Evolutionary conservation across 805 yeast species (phyloP), one percentile per base, ranked within the genome.

Genomic region (Schwanniomyces vanrijiae): DNA sequence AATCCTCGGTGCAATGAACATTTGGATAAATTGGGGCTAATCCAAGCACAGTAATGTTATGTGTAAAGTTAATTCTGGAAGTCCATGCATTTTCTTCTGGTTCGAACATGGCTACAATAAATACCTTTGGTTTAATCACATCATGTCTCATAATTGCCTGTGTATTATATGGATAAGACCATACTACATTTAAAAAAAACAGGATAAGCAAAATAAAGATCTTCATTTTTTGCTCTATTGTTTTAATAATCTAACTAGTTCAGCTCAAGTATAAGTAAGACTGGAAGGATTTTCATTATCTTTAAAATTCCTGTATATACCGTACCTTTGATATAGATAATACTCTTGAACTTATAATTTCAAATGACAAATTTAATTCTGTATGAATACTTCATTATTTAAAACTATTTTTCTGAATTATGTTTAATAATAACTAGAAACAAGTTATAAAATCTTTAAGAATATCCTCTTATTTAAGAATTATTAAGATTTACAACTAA

Each of bases 41-140:
- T 42, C 88, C 87, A 11, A 88, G 88, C 37, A 83, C 59, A 22
- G 84, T 71, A 54, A 82, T 69, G 64, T 81, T 81, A 61, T 80
- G 66, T 16, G 65, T 66, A 55, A 81, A 75, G 47, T 77, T 71
- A 54, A 75, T 61, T 16, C 71, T 66, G 46, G 68, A 62, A 49
- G 76, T 62, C 83, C 86, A 82, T 16, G 79, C 78, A 33, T 66
- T 73, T 54, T 73, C 64, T 59, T 83, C 88, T 22, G 64, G 68
- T 49, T 60, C 66, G 61, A 81, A 83, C 81, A 81, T 75, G 55
- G 81, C 76, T 50, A 82, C 66, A 50, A 82, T 61, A 54, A 83
- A 64, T 5, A 75, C 80, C 59, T 79, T 71, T 43, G 88, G 88
- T 51, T 71, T 37, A 5, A 37, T 20, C 3, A 37, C 25, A 11